Conservation (phyloP, 2,329 filamentous ascomycete species). For the Akanthomyces dipterigenus region DNA sequence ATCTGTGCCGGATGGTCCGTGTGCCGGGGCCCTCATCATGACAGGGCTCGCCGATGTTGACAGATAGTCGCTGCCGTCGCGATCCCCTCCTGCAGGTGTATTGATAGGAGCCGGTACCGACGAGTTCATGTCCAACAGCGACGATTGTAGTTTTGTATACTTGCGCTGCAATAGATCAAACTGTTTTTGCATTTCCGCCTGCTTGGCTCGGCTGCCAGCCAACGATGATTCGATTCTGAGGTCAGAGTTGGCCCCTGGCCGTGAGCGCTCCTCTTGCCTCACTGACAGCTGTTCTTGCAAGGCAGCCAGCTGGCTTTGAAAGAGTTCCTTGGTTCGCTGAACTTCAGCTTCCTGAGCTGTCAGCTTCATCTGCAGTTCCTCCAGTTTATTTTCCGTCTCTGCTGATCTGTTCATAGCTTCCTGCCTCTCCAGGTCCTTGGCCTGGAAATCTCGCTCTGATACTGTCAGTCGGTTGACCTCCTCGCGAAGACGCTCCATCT, state of each 20-base stretch:
- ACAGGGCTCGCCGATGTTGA: conserved; percentile 33
- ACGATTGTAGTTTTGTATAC: conserved; percentile 45
- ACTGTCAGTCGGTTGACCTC: conserved; percentile 56
- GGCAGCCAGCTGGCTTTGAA: conserved; percentile 40
- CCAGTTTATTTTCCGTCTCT: conserved; percentile 50
- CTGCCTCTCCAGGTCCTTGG: conserved; percentile 54
- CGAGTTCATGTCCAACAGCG: conserved; percentile 40
- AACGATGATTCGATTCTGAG: conserved; percentile 38
- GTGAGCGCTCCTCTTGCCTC: conserved; percentile 23
- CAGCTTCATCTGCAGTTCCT: conserved; percentile 53
- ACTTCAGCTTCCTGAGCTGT: conserved; percentile 42
- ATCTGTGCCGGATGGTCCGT: conserved; percentile 37
- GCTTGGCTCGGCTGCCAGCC: conserved; percentile 45
- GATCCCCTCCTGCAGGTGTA: conserved; percentile 13
- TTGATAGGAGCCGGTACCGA: conserved; percentile 21
- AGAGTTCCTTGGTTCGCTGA: conserved; percentile 34
- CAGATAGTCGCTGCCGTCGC: conserved; percentile 27
- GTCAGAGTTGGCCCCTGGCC: conserved; percentile 24
- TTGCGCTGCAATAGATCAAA: conserved; percentile 43
- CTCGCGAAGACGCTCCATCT: conserved; percentile 51
- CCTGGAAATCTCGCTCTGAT: conserved; percentile 56
- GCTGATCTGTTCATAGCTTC: conserved; percentile 50
- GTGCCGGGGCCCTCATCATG: conserved; percentile 29
- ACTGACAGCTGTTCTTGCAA: conserved; percentile 41
- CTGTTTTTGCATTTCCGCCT: conserved; percentile 47